These are phyloP conservation scores for Clitoria ternatea DNA, from an alignment of 306 rosid genomes.

Conservation along the genomic window DNA sequence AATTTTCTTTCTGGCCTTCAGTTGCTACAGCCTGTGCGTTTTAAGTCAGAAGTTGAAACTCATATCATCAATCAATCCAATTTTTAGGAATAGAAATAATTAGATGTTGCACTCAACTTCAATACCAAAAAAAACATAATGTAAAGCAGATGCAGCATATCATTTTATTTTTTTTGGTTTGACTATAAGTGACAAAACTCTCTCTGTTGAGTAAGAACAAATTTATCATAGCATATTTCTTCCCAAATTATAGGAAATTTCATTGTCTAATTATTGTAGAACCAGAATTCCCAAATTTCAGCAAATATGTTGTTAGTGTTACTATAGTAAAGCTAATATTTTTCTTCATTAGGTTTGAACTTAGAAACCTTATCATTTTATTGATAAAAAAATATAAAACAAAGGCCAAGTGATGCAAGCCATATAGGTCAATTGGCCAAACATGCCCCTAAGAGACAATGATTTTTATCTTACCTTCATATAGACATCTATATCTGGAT, in stretches of 20 bases:
- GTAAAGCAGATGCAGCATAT: neutral
- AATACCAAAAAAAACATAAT: neutral
- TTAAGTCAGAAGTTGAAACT: neutral
- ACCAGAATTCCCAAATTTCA: neutral
- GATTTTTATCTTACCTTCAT: conserved; percentile 49
- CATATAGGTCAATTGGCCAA: neutral
- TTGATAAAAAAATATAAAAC: neutral
- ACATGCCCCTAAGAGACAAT: neutral
- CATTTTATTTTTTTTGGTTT: no score
- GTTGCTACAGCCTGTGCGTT: conserved; percentile 55
- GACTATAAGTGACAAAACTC: no score
- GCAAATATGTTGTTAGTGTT: neutral
- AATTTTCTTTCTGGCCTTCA: conserved; percentile 56
- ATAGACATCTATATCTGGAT: conserved; percentile 57
- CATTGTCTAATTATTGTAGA: neutral
- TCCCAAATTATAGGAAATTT: neutral
- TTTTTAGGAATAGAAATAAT: neutral
- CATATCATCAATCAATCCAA: neutral
- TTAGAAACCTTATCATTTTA: neutral
- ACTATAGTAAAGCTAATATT: neutral
- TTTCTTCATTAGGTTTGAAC: neutral
- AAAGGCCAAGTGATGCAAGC: neutral
- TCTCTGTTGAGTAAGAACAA: no score
- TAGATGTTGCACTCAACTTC: neutral
- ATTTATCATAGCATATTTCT: neutral